phyloP scores from a whole-genome alignment of 345 rosid genomes.

The Eucalyptus sp. region DNA sequence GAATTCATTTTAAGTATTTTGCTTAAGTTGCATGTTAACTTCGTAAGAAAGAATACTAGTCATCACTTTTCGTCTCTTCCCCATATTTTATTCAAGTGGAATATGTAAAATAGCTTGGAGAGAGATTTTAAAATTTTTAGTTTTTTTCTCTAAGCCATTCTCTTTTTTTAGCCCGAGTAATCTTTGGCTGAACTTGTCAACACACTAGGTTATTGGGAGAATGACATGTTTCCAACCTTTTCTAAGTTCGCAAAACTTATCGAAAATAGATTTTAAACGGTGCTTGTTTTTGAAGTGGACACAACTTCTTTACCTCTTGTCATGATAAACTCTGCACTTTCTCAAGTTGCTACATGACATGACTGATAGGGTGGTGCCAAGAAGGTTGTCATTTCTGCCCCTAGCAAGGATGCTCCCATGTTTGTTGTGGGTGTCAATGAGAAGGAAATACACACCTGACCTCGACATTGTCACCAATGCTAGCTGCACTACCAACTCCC shows the following conservation, averaged over 20 bases:
- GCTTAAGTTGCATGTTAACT: neutral
- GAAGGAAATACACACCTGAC: neutral
- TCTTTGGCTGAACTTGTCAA: neutral
- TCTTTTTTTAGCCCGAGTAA: neutral
- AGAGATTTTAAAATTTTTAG: neutral
- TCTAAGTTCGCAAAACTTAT: neutral
- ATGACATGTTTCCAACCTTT: neutral
- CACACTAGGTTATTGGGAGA: neutral
- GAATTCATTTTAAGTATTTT: no score
- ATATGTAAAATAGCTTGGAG: neutral
- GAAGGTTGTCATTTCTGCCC: constrained; percentile 56
- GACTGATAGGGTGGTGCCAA: constrained; percentile 50
- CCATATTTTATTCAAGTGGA: neutral
- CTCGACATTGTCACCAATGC: no score
- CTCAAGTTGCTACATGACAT: neutral
- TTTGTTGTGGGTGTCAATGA: constrained; percentile 57
- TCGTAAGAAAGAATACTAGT: neutral
- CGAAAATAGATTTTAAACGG: neutral
- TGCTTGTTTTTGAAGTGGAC: neutral
- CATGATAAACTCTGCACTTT: neutral
- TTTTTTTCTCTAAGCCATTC: neutral
- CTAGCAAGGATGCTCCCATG: constrained; percentile 66
- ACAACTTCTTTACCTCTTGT: neutral
- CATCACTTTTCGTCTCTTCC: neutral
- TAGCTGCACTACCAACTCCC: no score